A percentile compares a stretch with the other conserved stretches of the same genome.
phyloP scores from a whole-genome alignment of 257 asterid species.

The Nicotiana tabacum region DNA sequence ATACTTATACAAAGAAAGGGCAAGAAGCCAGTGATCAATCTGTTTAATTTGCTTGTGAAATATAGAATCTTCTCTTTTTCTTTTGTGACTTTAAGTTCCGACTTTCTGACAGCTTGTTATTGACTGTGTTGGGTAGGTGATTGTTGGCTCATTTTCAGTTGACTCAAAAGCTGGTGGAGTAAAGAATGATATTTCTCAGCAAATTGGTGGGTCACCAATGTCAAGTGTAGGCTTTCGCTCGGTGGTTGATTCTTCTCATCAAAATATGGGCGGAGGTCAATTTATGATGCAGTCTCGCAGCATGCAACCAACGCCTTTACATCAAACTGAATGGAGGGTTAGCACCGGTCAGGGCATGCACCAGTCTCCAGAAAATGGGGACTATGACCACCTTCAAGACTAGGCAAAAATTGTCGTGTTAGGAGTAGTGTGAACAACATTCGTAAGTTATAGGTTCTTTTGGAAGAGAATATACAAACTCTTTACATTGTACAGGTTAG shows the following conservation, averaged over 20 bases:
- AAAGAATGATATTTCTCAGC: conserved; percentile 33
- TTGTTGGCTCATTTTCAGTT: conserved; percentile 42
- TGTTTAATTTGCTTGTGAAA: neutral
- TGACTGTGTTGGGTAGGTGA: conserved; percentile 30
- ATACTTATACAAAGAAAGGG: neutral
- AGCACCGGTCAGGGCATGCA: conserved; percentile 30
- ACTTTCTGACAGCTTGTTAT: neutral
- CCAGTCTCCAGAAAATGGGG: conserved; percentile 48
- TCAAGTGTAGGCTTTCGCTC: conserved; percentile 39
- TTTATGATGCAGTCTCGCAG: conserved; percentile 32
- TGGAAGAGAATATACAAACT: conserved; percentile 11
- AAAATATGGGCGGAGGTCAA: conserved; percentile 36
- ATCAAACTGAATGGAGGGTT: conserved; percentile 38
- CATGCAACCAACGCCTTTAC: conserved; percentile 34
- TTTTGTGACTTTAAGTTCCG: neutral
- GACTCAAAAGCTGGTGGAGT: conserved; percentile 29
- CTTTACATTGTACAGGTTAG: conserved; percentile 33
- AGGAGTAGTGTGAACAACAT: conserved; percentile 11
- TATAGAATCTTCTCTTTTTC: neutral
- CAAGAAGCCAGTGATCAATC: neutral
- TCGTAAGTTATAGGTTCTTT: conserved; percentile 15
- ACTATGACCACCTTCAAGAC: conserved; percentile 30
- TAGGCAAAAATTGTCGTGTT: conserved; percentile 4
- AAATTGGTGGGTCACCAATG: conserved; percentile 33
- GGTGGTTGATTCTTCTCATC: conserved; percentile 36